Conservation (phyloP, 2,329 filamentous ascomycete genomes). For the Venturia oleaginea region DNA sequence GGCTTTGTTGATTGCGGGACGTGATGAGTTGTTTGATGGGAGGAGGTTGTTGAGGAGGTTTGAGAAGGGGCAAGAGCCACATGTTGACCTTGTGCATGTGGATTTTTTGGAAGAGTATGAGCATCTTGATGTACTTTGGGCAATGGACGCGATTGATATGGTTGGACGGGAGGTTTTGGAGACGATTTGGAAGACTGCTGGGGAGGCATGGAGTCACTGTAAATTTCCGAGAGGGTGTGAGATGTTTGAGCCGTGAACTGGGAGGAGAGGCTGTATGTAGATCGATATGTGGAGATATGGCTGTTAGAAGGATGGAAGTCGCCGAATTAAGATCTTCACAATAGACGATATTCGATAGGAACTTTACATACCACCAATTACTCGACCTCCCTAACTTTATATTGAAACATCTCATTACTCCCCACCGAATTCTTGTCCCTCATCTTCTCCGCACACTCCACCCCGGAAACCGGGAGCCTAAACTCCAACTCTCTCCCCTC, state of each 20-base stretch:
- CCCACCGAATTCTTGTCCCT: constrained; percentile 38
- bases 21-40: constrained; percentile 8
- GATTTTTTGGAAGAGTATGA: constrained; percentile 8
- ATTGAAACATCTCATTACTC: constrained; percentile 50
- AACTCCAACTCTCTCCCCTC: constrained; percentile 46
- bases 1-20: not conserved
- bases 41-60: constrained; percentile 3
- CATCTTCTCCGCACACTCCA: constrained; percentile 45
- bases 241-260: not conserved
- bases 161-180: constrained; percentile 3
- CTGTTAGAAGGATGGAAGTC: too few species aligned
- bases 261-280: constrained; percentile 12
- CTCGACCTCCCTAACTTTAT: constrained; percentile 23
- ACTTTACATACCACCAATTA: too few species aligned
- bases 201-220: not conserved
- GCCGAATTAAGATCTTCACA: too few species aligned
- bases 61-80: constrained; percentile 1
- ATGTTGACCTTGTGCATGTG: constrained; percentile 7
- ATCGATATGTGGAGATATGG: too few species aligned
- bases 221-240: not conserved
- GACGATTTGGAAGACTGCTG: constrained; percentile 6
- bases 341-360: too few species aligned
- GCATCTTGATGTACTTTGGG: constrained; percentile 9
- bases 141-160: constrained; percentile 3
- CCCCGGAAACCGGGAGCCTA: constrained; percentile 50